These are phyloP conservation scores for Botryotinia narcissicola DNA, from an alignment of 2,329 filamentous ascomycete species.

Conservation along the genomic window DNA sequence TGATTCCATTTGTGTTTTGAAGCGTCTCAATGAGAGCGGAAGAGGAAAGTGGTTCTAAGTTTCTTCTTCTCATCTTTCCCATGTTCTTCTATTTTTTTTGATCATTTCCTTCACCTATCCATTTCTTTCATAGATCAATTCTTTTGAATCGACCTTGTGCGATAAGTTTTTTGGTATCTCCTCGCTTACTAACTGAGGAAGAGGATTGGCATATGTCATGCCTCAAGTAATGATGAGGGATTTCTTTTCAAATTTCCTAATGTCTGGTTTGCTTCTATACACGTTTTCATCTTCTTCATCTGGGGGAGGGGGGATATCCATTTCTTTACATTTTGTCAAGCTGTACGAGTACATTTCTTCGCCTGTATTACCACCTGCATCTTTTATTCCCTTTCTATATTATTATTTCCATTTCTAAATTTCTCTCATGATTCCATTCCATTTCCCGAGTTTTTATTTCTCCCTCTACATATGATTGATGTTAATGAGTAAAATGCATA, in stretches of 20 bases:
- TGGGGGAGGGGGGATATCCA: neutral
- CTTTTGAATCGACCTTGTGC: neutral
- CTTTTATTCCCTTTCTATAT: neutral
- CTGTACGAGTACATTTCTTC: neutral
- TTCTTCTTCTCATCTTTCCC: neutral
- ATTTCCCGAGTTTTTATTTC: neutral
- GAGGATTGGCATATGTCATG: conserved; percentile 1
- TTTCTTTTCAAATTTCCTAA: neutral
- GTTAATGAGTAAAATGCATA: conserved; percentile 13
- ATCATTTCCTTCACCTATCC: neutral
- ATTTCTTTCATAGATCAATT: neutral
- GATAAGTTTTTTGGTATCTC: neutral
- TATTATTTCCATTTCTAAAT: neutral
- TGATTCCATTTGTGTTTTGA: conserved; percentile 53
- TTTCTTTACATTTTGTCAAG: neutral
- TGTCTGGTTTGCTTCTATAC: neutral
- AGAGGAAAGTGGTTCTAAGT: conserved; percentile 45
- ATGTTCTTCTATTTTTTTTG: neutral
- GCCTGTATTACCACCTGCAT: conserved; percentile 8
- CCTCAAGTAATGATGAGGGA: conserved; percentile 10
- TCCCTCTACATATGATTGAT: conserved; percentile 8
- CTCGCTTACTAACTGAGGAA: neutral
- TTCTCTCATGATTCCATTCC: neutral
- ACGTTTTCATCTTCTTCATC: conserved; percentile 2
- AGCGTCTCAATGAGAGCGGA: conserved; percentile 48